These are phyloP conservation scores for Hirsutella rhossiliensis DNA, from an alignment of 2,329 filamentous ascomycete species.

Conservation along the genomic window DNA sequence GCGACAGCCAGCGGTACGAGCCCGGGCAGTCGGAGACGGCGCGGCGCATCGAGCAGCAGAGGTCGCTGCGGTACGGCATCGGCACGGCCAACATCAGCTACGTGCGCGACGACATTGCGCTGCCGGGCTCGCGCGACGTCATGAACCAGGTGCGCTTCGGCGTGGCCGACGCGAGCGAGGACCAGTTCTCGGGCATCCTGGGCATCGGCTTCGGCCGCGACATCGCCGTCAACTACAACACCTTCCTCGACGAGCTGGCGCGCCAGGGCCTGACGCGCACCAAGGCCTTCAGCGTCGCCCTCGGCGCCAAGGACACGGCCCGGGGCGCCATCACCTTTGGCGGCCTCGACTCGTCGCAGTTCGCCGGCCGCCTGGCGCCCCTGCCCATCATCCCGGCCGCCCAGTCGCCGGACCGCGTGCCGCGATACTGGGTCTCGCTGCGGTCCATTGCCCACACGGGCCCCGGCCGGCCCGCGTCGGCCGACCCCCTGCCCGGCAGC, in stretches of 20 bases:
- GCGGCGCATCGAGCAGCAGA: conserved; percentile 17
- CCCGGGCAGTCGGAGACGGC: conserved; percentile 27
- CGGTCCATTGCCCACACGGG: conserved; percentile 28
- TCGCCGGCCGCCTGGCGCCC: conserved; percentile 42
- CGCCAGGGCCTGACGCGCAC: conserved; percentile 42
- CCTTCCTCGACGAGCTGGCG: conserved; percentile 38
- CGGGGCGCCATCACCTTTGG: conserved; percentile 57
- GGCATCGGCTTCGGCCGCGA: conserved; percentile 58
- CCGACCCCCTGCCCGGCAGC: conserved; percentile 21
- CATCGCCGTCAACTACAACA: conserved; percentile 33
- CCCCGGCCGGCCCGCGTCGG: conserved; percentile 13
- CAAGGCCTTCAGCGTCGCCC: conserved; percentile 52
- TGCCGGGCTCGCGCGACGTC: conserved; percentile 24
- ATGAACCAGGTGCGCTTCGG: conserved; percentile 48
- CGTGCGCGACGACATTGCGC: conserved; percentile 30
- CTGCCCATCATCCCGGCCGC: conserved; percentile 48
- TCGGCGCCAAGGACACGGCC: conserved; percentile 47
- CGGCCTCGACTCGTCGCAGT: conserved; percentile 54
- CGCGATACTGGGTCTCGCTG: conserved; percentile 41
- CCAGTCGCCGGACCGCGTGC: conserved; percentile 41
- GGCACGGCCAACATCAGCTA: conserved; percentile 39
- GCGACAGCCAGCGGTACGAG: conserved; percentile 31
- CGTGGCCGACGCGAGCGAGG: conserved; percentile 38
- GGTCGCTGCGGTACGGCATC: conserved; percentile 37
- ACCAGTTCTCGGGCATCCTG: conserved; percentile 49